A percentile compares a stretch with the other conserved stretches of the same genome.
phyloP scores from a whole-genome alignment of 441 rosid genomes.

The Gossypium armourianum region DNA sequence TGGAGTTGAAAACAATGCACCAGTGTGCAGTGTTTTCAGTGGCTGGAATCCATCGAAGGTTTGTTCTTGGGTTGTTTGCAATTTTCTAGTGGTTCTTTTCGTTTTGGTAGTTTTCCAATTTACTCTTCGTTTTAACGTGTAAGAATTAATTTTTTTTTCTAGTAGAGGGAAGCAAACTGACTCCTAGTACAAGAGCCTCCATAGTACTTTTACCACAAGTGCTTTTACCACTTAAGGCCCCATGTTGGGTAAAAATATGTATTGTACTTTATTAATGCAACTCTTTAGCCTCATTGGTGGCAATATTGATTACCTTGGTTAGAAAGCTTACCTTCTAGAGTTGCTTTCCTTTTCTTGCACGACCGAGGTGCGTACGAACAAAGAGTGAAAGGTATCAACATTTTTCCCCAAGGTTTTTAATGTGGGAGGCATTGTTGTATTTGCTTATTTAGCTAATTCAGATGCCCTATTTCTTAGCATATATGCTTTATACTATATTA shows the following conservation, averaged over 20 bases:
- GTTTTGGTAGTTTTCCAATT: no score
- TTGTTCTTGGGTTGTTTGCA: no score
- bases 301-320: background rate
- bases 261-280: background rate
- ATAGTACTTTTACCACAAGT: background rate
- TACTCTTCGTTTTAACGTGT: no score
- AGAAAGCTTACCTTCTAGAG: conserved; percentile 52
- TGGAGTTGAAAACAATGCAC: no score
- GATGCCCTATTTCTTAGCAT: background rate
- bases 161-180: no score
- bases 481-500: background rate
- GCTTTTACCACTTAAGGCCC: conserved; percentile 38
- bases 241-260: conserved; percentile 41
- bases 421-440: background rate
- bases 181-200: no score
- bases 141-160: no score
- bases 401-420: background rate
- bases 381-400: conserved; percentile 39
- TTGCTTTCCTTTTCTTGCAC: conserved; percentile 30
- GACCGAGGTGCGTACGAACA: conserved; percentile 18
- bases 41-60: no score
- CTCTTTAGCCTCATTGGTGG: background rate
- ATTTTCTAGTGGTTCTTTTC: no score
- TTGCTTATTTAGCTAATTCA: background rate
- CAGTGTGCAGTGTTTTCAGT: no score